Conservation (phyloP, 805 yeast species). For the Kodamaea hsintzibuensis region DNA sequence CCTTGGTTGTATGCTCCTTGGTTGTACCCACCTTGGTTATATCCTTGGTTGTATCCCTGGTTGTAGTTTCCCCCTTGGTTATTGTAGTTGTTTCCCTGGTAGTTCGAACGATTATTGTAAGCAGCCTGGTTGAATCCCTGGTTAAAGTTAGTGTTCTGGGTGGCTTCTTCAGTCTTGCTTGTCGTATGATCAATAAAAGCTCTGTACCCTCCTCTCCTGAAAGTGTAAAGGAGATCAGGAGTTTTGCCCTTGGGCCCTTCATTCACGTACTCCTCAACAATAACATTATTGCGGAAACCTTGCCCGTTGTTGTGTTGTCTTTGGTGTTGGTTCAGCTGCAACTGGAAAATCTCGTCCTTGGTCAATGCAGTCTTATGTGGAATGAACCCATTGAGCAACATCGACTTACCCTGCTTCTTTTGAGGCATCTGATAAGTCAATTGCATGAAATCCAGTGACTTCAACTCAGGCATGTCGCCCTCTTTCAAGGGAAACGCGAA, state of each 20-base stretch:
- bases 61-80: conserved; percentile 19
- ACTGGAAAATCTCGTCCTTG: conserved; percentile 51
- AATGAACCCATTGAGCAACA: conserved; percentile 78
- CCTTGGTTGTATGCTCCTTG: conserved; percentile 13
- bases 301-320: conserved; percentile 15
- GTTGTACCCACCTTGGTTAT: conserved; percentile 13
- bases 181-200: conserved; percentile 20
- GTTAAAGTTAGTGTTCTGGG: not conserved
- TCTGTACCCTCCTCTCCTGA: conserved; percentile 43
- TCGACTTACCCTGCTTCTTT: conserved; percentile 66
- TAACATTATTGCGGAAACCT: conserved; percentile 31
- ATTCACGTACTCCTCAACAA: conserved; percentile 38
- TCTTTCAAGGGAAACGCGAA: conserved; percentile 49
- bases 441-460: conserved; percentile 40
- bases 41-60: conserved; percentile 17
- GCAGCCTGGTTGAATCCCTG: not conserved
- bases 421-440: conserved; percentile 64
- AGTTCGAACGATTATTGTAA: conserved; percentile 11
- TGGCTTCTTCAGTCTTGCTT: conserved; percentile 10
- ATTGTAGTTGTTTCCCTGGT: conserved; percentile 15
- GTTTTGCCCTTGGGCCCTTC: conserved; percentile 42
- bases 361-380: conserved; percentile 62
- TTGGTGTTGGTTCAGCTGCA: conserved; percentile 33
- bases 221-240: conserved; percentile 27
- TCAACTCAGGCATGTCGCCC: conserved; percentile 47